A percentile compares a stretch with the other conserved stretches of the same genome.
phyloP scores from a whole-genome alignment of 1,139 yeast genomes.

The Scheffersomyces quercinus region DNA sequence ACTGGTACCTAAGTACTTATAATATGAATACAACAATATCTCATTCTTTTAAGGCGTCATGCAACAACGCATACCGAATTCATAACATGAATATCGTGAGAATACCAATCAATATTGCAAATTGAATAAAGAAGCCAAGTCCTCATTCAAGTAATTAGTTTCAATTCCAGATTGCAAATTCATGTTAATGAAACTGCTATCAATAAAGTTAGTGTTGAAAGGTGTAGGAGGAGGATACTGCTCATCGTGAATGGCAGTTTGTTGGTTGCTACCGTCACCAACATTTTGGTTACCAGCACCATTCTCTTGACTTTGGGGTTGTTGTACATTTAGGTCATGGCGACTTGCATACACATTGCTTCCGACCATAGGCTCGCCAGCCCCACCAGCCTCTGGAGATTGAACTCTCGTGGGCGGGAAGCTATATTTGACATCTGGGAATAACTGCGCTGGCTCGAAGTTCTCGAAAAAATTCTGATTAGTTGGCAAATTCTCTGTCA shows the following conservation, averaged over 20 bases:
- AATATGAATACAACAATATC: too few relatives aligned
- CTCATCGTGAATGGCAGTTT: slow-evolving; percentile 9
- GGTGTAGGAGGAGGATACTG: slow-evolving; percentile 26
- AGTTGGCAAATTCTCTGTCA: slow-evolving; percentile 45
- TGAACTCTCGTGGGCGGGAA: slow-evolving; percentile 41
- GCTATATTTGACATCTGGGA: slow-evolving; percentile 39
- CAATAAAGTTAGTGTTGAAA: slow-evolving; percentile 46
- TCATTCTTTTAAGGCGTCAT: too few relatives aligned
- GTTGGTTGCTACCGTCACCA: slow-evolving; percentile 6
- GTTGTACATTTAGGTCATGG: too few relatives aligned
- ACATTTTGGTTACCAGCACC: slow-evolving; percentile 6
- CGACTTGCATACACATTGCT: slow-evolving; percentile 14
- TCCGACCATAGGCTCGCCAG: slow-evolving; percentile 9
- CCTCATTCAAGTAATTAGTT: slow-evolving; percentile 32
- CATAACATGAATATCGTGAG: too few relatives aligned
- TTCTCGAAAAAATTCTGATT: slow-evolving; percentile 45
- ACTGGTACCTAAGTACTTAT: too few relatives aligned
- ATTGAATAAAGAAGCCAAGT: slow-evolving; percentile 33
- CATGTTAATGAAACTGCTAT: slow-evolving; percentile 46
- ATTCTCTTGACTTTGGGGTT: neutral
- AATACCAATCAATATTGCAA: slow-evolving; percentile 13
- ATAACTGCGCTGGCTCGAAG: slow-evolving; percentile 52
- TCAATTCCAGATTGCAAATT: slow-evolving; percentile 45
- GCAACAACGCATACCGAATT: too few relatives aligned
- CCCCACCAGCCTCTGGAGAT: slow-evolving; percentile 23